Base-by-base conservation (phyloP, 2,329 filamentous ascomycete species). In the Thermoascus crustaceus region DNA sequence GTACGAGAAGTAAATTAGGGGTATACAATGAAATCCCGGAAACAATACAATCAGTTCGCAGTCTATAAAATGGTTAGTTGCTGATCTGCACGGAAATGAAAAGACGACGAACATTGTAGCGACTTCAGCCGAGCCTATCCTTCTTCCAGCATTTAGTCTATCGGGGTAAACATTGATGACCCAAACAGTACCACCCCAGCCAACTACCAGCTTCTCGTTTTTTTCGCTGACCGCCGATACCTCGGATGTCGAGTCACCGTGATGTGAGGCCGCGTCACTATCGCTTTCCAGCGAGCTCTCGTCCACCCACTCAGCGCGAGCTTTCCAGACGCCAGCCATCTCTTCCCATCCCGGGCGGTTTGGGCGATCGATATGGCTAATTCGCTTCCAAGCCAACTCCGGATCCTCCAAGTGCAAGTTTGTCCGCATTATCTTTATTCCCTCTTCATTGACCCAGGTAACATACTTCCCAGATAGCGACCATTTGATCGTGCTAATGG, bases 11-110 rank as follows among this genome's bases (percentile, higher is more conserved):
- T 48, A 94, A 72, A 55, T 78, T 91, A 57, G 86, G 85, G 57
- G 87, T 94, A 78, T 95, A 96, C 63, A 98, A 73, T 46, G 89
- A 93, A 62, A 98, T 82, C 53, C 91, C 91, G 57, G 91, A 94
- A 69, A 98, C 86, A 60, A 94, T 87, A 70, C 91, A 96, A 67
- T 98, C 91, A 64, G 91, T 94, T 54, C 87, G 84, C 63, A 96
- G 76, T 63, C 82, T 88, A 46, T 11, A 17, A 17, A 33, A n/a
- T 32, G 8, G 34, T 55, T 30, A 57, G 57, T 44, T 56, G 47
- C 44, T 55, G 63, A 48, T 63, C 58, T 29, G 5, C 7, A 6
- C 7, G 8, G 13, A 22, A 13, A 10, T 20, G 25, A 19, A 3
- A 24, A 24, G 23, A n/a, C 14, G 20, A 73, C 84, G 73, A 59